Percentiles rank a stretch among this genome's conserved stretches.
These are phyloP conservation scores for Huntiella omanensis DNA, from an alignment of 2,329 filamentous ascomycete species.

Conservation along the genomic window DNA sequence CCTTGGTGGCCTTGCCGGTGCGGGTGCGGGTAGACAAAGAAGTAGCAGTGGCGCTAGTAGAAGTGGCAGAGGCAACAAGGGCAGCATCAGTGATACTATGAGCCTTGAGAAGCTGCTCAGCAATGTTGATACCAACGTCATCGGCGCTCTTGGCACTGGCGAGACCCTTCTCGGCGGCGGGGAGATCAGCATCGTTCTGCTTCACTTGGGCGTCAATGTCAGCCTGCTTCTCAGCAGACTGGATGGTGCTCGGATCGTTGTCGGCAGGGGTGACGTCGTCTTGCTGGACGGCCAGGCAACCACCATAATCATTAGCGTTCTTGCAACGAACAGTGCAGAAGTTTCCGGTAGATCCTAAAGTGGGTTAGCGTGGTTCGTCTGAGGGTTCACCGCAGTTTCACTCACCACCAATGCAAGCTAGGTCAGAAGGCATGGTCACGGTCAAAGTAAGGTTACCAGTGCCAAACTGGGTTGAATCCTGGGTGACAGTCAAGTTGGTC, in stretches of 20 bases:
- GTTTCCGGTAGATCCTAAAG: constrained; percentile 31
- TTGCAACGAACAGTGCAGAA: constrained; percentile 39
- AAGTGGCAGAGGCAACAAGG: not conserved
- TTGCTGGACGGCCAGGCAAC: constrained; percentile 41
- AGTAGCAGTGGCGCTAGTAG: not conserved
- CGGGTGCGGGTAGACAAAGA: not conserved
- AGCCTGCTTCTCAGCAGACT: constrained; percentile 5
- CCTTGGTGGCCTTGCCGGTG: not conserved
- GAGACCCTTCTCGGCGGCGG: constrained; percentile 7
- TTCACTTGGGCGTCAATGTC: constrained; percentile 8
- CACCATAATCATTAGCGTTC: constrained; percentile 34
- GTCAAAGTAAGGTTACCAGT: constrained; percentile 35
- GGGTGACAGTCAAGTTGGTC: constrained; percentile 38
- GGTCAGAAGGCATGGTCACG: constrained; percentile 29
- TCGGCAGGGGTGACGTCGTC: constrained; percentile 12
- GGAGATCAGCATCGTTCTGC: constrained; percentile 5
- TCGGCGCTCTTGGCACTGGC: not conserved
- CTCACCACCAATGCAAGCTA: constrained; percentile 32
- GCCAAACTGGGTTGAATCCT: constrained; percentile 38
- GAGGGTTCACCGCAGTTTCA: not conserved
- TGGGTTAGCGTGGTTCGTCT: not conserved
- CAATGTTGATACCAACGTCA: constrained; percentile 7
- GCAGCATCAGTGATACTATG: constrained; percentile 5
- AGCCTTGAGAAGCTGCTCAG: not conserved
- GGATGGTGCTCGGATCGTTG: constrained; percentile 6